These are phyloP conservation scores for Dactylellina cionopaga DNA, from an alignment of 2,329 filamentous ascomycete genomes.

Conservation along the genomic window DNA sequence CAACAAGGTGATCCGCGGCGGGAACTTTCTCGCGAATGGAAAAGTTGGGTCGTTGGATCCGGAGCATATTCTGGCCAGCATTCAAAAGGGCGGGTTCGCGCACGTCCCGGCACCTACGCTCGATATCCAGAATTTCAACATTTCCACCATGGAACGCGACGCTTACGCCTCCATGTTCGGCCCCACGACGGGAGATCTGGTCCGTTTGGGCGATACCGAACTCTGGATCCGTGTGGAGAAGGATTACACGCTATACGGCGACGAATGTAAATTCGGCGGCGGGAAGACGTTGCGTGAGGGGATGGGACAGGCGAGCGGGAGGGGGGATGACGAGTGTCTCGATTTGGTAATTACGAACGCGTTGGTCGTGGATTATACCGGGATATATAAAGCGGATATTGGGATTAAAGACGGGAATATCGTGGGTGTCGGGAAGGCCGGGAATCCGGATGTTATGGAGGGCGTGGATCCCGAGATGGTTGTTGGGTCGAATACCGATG, in stretches of 20 bases:
- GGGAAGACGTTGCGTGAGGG: conserved; percentile 93
- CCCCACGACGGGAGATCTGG: conserved; percentile 85
- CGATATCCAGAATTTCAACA: conserved; percentile 64
- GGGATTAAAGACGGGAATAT: conserved; percentile 89
- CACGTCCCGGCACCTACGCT: conserved; percentile 75
- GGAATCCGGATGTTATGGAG: conserved; percentile 97
- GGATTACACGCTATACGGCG: conserved; percentile 84
- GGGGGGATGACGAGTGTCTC: conserved; percentile 75
- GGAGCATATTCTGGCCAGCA: conserved; percentile 72
- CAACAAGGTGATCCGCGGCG: conserved; percentile 80
- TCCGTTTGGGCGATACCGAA: conserved; percentile 83
- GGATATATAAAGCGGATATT: conserved; percentile 97
- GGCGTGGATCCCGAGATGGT: conserved; percentile 81
- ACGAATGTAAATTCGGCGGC: conserved; percentile 94
- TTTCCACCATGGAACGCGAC: conserved; percentile 77
- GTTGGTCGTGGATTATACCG: conserved; percentile 86
- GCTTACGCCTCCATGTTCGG: conserved; percentile 91
- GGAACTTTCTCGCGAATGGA: conserved; percentile 81
- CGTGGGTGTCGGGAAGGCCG: conserved; percentile 89
- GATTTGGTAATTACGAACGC: conserved; percentile 92
- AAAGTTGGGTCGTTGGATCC: conserved; percentile 72
- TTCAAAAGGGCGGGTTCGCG: conserved; percentile 79
- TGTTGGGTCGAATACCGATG: conserved; percentile 87
- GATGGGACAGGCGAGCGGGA: conserved; percentile 90
- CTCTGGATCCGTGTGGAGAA: conserved; percentile 91